Conservation (phyloP, 73 alveolate species). For the Paramecium octaurelia region DNA sequence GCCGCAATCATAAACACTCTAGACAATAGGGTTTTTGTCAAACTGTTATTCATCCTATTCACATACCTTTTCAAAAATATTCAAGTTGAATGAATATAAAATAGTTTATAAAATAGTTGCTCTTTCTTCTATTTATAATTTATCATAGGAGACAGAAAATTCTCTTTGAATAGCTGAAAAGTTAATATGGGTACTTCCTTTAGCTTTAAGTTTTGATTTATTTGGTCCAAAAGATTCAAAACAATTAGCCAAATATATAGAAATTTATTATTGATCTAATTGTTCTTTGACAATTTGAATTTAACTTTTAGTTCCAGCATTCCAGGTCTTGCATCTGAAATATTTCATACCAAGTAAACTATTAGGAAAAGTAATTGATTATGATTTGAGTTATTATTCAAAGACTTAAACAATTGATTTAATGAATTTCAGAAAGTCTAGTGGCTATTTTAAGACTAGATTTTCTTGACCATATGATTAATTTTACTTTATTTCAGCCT, state of each 20-base stretch:
- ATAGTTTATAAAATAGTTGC: background rate
- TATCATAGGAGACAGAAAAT: slow-evolving; percentile 24
- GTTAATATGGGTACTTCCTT: background rate
- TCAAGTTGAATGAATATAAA: slow-evolving; percentile 31
- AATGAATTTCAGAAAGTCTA: background rate
- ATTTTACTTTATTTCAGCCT: background rate
- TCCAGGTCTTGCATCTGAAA: slow-evolving; percentile 26
- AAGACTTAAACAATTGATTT: background rate
- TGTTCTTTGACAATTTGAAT: slow-evolving; percentile 25
- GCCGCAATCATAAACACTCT: slow-evolving; percentile 25
- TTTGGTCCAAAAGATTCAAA: slow-evolving; percentile 47
- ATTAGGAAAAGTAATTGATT: background rate
- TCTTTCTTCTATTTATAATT: slow-evolving; percentile 33
- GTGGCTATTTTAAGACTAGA: background rate
- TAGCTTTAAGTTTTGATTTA: slow-evolving; percentile 25
- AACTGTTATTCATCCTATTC: slow-evolving; percentile 1
- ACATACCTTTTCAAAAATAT: slow-evolving; percentile 35
- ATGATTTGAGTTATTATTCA: background rate
- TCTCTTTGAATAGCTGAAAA: background rate
- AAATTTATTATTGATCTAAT: background rate
- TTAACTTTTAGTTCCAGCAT: slow-evolving; percentile 16
- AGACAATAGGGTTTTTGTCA: slow-evolving; percentile 34
- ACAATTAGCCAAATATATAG: slow-evolving; percentile 11
- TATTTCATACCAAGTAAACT: slow-evolving; percentile 21
- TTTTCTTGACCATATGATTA: background rate